Evolutionary conservation across 805 yeast genomes (phyloP).

Genomic region (Saturnispora bothae): DNA sequence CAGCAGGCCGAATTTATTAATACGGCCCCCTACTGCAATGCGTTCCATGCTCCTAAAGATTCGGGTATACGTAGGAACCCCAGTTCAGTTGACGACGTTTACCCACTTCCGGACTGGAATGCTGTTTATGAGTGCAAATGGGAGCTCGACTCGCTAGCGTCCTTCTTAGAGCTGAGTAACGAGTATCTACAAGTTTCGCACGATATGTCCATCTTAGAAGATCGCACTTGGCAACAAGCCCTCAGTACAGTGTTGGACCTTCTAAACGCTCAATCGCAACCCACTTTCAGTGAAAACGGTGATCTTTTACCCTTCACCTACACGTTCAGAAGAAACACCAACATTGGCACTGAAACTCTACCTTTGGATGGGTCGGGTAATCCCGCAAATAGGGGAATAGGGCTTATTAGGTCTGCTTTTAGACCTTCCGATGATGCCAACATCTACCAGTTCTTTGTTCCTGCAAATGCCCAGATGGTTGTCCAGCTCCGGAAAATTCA

Average conservation of each 20-base stretch:
- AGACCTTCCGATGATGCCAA: slow-evolving; percentile 87
- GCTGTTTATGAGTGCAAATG: slow-evolving; percentile 82
- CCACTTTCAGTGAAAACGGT: slow-evolving; percentile 50
- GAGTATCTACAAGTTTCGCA: slow-evolving; percentile 52
- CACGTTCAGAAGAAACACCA: slow-evolving; percentile 63
- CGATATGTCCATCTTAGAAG: slow-evolving; percentile 38
- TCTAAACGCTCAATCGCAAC: slow-evolving; percentile 46
- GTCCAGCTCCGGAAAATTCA: slow-evolving; percentile 43
- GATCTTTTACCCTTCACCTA: slow-evolving; percentile 41
- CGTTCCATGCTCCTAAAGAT: slow-evolving; percentile 73
- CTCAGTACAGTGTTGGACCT: slow-evolving; percentile 40
- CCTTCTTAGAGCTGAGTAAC: slow-evolving; percentile 64
- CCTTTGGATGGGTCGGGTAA: slow-evolving; percentile 73
- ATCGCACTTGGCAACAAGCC: slow-evolving; percentile 48
- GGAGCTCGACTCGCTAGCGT: slow-evolving; percentile 78
- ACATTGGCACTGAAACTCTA: slow-evolving; percentile 71
- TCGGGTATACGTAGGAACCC: slow-evolving; percentile 38
- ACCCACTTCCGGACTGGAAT: slow-evolving; percentile 60
- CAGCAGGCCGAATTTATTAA: slow-evolving; percentile 61
- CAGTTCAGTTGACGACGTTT: slow-evolving; percentile 52
- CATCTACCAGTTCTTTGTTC: slow-evolving; percentile 68
- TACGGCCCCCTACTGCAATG: slow-evolving; percentile 75
- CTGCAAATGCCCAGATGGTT: slow-evolving; percentile 71
- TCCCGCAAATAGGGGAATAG: slow-evolving; percentile 64
- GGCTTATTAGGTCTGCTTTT: slow-evolving; percentile 71